Evolutionary conservation across 768 basidiomycete species (phyloP).

Genomic region (Tulasnella sp.): DNA sequence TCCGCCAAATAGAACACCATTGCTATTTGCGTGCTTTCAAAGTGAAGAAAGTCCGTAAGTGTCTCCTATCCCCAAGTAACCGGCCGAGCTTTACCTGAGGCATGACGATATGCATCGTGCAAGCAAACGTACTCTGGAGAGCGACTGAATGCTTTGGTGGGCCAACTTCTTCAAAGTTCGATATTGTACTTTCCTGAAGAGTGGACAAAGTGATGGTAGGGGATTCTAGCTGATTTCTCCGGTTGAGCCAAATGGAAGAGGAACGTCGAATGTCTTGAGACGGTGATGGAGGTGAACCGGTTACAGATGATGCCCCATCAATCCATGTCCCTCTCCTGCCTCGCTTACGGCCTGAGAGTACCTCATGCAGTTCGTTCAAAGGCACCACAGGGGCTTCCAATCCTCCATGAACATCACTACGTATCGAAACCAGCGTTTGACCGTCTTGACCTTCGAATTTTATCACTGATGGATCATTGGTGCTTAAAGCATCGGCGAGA

Average conservation of each 20-base stretch:
- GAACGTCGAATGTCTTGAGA: too few relatives aligned
- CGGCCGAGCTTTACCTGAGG: too few relatives aligned
- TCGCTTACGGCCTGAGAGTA: not conserved
- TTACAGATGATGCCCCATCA: too few relatives aligned
- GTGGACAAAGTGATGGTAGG: too few relatives aligned
- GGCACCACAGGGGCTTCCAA: not conserved
- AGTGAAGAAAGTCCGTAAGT: too few relatives aligned
- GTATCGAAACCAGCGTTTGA: constrained; percentile 1
- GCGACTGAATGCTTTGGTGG: too few relatives aligned
- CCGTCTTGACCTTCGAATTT: not conserved
- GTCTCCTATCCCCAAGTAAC: too few relatives aligned
- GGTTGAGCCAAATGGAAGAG: too few relatives aligned
- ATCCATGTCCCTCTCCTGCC: constrained; percentile 6
- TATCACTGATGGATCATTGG: constrained; percentile 7
- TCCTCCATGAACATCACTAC: not conserved
- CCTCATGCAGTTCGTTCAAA: not conserved
- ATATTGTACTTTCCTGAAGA: too few relatives aligned
- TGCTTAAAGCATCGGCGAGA: constrained; percentile 6
- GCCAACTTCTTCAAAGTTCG: too few relatives aligned
- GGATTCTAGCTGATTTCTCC: too few relatives aligned
- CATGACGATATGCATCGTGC: constrained; percentile 13
- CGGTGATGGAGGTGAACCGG: too few relatives aligned
- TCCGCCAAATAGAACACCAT: constrained; percentile 13
- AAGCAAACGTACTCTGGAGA: constrained; percentile 7
- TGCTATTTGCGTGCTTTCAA: constrained; percentile 13